phyloP scores from a whole-genome alignment of 805 yeast genomes.

The Tetrapisispora iriomotensis region DNA sequence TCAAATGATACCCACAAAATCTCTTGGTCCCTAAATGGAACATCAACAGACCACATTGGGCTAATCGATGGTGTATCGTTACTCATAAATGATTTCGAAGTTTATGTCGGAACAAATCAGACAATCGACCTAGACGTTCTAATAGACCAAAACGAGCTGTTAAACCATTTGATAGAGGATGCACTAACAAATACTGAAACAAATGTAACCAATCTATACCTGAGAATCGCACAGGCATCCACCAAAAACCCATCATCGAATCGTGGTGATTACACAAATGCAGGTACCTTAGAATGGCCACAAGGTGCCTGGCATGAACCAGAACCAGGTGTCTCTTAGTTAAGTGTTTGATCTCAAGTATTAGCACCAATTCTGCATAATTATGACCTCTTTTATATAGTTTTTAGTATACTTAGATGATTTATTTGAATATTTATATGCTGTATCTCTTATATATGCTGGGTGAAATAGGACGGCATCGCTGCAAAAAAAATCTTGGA shows the following conservation, averaged over 20 bases:
- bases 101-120: conserved; percentile 47
- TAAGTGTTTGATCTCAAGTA: too few relatives aligned
- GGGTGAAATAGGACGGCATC: too few relatives aligned
- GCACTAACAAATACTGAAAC: conserved; percentile 11
- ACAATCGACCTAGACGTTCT: conserved; percentile 36
- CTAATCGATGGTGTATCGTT: conserved; percentile 47
- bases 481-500: too few relatives aligned
- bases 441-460: too few relatives aligned
- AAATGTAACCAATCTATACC: conserved; percentile 30
- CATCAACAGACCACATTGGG: conserved; percentile 17
- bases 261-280: conserved; percentile 56
- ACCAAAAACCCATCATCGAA: conserved; percentile 30
- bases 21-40: conserved; percentile 22
- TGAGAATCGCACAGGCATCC: conserved; percentile 48
- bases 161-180: conserved; percentile 27
- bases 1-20: conserved; percentile 12
- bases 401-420: too few relatives aligned
- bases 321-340: conserved; percentile 40
- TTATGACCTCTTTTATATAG: neutral
- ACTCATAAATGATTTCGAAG: conserved; percentile 69
- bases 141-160: conserved; percentile 24
- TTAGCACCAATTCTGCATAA: neutral
- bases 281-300: conserved; percentile 53
- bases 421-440: too few relatives aligned
- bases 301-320: conserved; percentile 44